Conservation (phyloP, 2,329 filamentous ascomycete genomes). For the Lizonia empirigonia region DNA sequence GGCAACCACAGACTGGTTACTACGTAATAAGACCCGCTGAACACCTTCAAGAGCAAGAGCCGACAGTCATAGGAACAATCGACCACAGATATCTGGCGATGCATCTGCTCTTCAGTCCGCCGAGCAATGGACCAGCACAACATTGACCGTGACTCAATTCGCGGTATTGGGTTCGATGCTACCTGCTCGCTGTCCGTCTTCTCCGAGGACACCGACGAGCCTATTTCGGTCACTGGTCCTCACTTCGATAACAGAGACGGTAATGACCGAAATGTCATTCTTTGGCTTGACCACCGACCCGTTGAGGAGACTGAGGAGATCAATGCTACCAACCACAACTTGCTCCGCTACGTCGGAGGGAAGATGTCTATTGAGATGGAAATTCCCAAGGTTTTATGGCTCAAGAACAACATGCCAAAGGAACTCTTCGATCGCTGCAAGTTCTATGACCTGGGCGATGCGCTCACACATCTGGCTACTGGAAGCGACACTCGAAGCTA, state of each 20-base stretch:
- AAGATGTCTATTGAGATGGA: slow-evolving; percentile 99
- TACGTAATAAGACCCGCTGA: slow-evolving; percentile 50
- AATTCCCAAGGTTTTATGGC: slow-evolving; percentile 96
- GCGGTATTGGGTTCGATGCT: slow-evolving; percentile 94
- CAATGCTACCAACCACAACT: slow-evolving; percentile 88
- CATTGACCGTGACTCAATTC: slow-evolving; percentile 75
- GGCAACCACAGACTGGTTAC: slow-evolving; percentile 61
- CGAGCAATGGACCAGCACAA: slow-evolving; percentile 80
- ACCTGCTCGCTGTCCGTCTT: slow-evolving; percentile 98
- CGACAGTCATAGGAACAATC: slow-evolving; percentile 79
- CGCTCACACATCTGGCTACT: slow-evolving; percentile 91
- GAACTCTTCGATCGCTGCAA: slow-evolving; percentile 92
- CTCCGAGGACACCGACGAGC: slow-evolving; percentile 84
- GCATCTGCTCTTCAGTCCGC: slow-evolving; percentile 88
- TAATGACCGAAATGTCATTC: slow-evolving; percentile 90
- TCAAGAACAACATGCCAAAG: slow-evolving; percentile 97
- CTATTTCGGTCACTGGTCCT: slow-evolving; percentile 86
- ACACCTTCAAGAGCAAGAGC: neutral
- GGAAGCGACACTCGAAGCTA: slow-evolving; percentile 91
- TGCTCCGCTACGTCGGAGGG: slow-evolving; percentile 94
- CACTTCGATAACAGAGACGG: slow-evolving; percentile 76
- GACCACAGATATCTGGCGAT: slow-evolving; percentile 93
- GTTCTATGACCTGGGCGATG: slow-evolving; percentile 94
- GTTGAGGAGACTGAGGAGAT: slow-evolving; percentile 90
- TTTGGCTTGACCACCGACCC: slow-evolving; percentile 96